Evolutionary conservation across 805 yeast species (phyloP).

Genomic region (Jamesozyma lodderae): DNA sequence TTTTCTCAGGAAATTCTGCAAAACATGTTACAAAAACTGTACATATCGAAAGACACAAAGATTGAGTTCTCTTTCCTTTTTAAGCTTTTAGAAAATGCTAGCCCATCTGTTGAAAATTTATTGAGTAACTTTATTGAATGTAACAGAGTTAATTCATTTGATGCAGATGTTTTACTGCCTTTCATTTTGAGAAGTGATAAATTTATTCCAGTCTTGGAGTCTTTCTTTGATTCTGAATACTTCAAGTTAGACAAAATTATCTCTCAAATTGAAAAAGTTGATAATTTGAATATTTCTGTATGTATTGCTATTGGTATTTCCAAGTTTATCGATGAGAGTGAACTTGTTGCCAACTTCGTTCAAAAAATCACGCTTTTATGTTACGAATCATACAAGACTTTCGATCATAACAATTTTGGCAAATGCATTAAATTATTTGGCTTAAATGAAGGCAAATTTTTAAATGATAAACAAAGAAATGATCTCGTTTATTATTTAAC

Average conservation of each 20-base stretch:
- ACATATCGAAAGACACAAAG: background rate
- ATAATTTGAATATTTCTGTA: slow-evolving; percentile 17
- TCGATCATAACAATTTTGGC: slow-evolving; percentile 6
- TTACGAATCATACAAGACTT: slow-evolving; percentile 1
- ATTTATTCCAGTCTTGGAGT: slow-evolving; percentile 5
- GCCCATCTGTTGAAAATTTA: too few species aligned
- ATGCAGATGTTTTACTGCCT: slow-evolving; percentile 5
- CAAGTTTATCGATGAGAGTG: slow-evolving; percentile 5
- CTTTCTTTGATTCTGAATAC: slow-evolving; percentile 10
- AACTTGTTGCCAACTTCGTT: slow-evolving; percentile 11
- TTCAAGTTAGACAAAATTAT: slow-evolving; percentile 6
- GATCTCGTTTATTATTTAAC: slow-evolving; percentile 24
- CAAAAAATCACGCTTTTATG: slow-evolving; percentile 9
- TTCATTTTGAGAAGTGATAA: slow-evolving; percentile 2
- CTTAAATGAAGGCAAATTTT: slow-evolving; percentile 3
- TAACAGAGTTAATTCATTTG: slow-evolving; percentile 8
- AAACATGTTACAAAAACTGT: slow-evolving; percentile 1
- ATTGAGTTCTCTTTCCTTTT: slow-evolving; percentile 2
- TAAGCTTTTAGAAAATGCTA: slow-evolving; percentile 2
- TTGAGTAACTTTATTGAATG: slow-evolving; percentile 7
- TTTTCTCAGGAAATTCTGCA: background rate
- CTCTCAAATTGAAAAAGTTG: slow-evolving; percentile 5
- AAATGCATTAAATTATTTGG: slow-evolving; percentile 10
- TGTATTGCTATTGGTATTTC: slow-evolving; percentile 23
- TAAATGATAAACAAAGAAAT: slow-evolving; percentile 16